Percentiles rank a stretch among this genome's conserved stretches.
These are phyloP conservation scores for Bolboschoenus planiculmis DNA, from an alignment of 176 grass and related monocot species.

Conservation along the genomic window DNA sequence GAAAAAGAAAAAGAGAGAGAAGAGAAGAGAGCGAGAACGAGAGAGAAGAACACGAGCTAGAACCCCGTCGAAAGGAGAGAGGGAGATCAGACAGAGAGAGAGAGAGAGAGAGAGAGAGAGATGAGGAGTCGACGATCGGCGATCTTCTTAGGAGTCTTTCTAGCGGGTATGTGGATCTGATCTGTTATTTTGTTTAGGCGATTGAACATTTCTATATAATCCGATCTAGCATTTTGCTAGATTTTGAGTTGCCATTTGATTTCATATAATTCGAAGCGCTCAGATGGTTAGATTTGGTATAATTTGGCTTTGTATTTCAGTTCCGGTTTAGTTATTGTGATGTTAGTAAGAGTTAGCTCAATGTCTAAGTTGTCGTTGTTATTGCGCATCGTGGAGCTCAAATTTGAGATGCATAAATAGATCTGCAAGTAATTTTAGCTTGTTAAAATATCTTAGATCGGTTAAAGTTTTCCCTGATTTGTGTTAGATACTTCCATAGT, in stretches of 20 bases:
- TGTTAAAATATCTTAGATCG: background rate
- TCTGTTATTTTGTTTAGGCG: conserved; percentile 3
- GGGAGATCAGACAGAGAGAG: too few species aligned
- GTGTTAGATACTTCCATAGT: background rate
- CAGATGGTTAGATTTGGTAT: background rate
- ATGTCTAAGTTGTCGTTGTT: background rate
- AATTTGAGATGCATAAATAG: background rate
- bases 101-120: background rate
- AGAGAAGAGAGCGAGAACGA: background rate
- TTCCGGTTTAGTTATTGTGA: background rate
- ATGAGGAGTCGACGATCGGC: conserved; percentile 3
- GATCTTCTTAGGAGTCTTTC: conserved; percentile 14
- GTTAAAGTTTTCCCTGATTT: background rate
- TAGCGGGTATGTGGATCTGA: conserved; percentile 29
- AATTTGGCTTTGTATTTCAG: background rate
- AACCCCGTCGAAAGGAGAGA: background rate
- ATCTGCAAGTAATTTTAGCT: background rate
- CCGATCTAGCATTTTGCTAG: background rate
- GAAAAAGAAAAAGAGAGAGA: background rate
- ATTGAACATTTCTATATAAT: background rate
- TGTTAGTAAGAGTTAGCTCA: background rate
- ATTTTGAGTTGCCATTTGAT: background rate
- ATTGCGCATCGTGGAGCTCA: background rate
- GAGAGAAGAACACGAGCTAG: background rate
- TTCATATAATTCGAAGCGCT: background rate